phyloP scores from a whole-genome alignment of 2,329 filamentous ascomycete genomes.

The Phaeosphaeriaceae sp. region DNA sequence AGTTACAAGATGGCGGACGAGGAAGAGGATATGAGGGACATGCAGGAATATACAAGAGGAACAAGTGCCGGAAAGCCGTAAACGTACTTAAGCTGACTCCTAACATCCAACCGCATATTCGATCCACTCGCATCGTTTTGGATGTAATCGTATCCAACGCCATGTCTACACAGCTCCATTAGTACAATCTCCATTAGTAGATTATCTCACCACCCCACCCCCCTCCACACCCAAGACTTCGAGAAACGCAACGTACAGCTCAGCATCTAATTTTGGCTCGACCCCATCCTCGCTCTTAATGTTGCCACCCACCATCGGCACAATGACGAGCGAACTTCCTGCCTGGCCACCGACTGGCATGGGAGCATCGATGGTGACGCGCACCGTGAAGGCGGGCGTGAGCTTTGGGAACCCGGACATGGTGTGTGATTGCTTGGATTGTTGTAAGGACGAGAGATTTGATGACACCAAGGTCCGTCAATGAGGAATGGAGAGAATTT shows the following conservation, averaged over 20 bases:
- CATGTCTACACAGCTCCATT: constrained; percentile 24
- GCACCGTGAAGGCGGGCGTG: constrained; percentile 40
- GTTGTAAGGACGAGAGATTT: not conserved
- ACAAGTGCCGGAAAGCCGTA: no score
- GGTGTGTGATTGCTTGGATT: not conserved
- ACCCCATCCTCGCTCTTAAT: constrained; percentile 41
- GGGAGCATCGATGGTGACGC: constrained; percentile 37
- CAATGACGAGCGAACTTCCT: constrained; percentile 31
- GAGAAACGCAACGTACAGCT: constrained; percentile 22
- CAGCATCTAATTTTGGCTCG: constrained; percentile 34
- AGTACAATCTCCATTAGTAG: no score
- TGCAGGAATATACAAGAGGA: no score
- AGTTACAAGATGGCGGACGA: no score
- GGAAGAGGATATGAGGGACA: no score
- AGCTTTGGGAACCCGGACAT: constrained; percentile 36
- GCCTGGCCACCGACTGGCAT: constrained; percentile 32
- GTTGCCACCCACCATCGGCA: constrained; percentile 39
- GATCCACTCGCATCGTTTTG: constrained; percentile 33
- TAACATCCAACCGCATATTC: constrained; percentile 40
- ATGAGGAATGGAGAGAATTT: not conserved
- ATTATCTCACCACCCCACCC: no score
- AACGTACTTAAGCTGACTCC: constrained; percentile 34
- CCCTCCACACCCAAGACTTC: no score
- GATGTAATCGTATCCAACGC: constrained; percentile 42
- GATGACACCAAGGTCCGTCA: not conserved